Conservation (phyloP, 2,329 filamentous ascomycete species). For the Ophiostoma triangulosporum region DNA sequence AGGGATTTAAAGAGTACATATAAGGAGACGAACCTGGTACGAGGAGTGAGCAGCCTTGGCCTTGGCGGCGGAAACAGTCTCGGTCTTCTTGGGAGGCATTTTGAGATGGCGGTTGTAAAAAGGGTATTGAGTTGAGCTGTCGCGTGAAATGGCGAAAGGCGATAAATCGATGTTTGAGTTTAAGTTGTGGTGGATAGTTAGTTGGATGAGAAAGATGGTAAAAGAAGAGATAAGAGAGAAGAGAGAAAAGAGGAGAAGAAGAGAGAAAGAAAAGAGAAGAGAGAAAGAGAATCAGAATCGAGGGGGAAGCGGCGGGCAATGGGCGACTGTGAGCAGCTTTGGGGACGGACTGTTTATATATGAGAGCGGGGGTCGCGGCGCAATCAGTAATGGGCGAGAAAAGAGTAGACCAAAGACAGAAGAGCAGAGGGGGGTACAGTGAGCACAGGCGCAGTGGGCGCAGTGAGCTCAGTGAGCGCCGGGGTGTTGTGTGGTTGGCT, state of each 20-base stretch:
- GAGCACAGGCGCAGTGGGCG: too few species aligned
- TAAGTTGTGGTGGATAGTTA: constrained; percentile 14
- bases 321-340: constrained; percentile 27
- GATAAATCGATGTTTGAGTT: constrained; percentile 10
- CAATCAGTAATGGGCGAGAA: constrained; percentile 35
- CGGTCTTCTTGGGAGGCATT: constrained; percentile 49
- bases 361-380: constrained; percentile 36
- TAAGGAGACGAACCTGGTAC: constrained; percentile 40
- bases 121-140: not conserved
- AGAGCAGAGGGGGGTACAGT: not conserved
- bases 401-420: not conserved
- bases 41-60: constrained; percentile 36
- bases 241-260: constrained; percentile 2
- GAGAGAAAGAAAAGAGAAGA: constrained; percentile 8
- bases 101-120: constrained; percentile 17
- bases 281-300: constrained; percentile 26
- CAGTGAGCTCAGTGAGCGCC: too few species aligned
- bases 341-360: constrained; percentile 48
- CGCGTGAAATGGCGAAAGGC: constrained; percentile 4
- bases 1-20: not conserved
- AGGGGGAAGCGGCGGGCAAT: constrained; percentile 22
- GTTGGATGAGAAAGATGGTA: not conserved
- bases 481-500: constrained; percentile 1
- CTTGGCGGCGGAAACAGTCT: constrained; percentile 29
- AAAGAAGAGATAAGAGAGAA: not conserved